A percentile compares a stretch with the other conserved stretches of the same genome.
phyloP scores from a whole-genome alignment of 2,329 filamentous ascomycete species.

The Talaromyces sp. region DNA sequence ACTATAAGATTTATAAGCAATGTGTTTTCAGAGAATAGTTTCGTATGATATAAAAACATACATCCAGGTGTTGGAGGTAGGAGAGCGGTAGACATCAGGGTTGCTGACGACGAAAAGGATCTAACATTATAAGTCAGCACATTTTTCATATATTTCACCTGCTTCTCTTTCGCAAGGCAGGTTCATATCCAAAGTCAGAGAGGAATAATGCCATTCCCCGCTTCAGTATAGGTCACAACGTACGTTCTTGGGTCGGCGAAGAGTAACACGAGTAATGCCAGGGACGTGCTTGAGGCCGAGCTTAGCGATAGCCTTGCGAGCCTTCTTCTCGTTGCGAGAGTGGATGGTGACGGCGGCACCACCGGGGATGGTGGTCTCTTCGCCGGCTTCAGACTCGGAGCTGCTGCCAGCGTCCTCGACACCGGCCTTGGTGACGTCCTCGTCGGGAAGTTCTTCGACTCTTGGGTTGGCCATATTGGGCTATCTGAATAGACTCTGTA shows the following conservation, averaged over 20 bases:
- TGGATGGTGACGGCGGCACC: slow-evolving; percentile 87
- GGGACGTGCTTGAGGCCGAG: slow-evolving; percentile 92
- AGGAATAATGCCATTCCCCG: not conserved
- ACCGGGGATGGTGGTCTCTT: slow-evolving; percentile 64
- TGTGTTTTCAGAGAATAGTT: not conserved
- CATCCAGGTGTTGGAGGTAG: slow-evolving; percentile 99
- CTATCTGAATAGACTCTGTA: not conserved
- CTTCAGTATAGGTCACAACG: slow-evolving; percentile 35
- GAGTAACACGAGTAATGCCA: slow-evolving; percentile 96
- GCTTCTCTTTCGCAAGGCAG: not conserved
- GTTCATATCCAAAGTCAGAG: not conserved
- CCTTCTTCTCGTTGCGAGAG: slow-evolving; percentile 99
- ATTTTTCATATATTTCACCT: slow-evolving; percentile 6
- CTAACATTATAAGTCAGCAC: slow-evolving; percentile 41
- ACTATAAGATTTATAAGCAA: slow-evolving; percentile 46
- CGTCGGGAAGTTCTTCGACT: slow-evolving; percentile 92
- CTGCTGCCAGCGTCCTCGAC: slow-evolving; percentile 59
- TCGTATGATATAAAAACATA: slow-evolving; percentile 47
- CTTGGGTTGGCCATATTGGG: slow-evolving; percentile 88
- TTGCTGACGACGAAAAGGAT: slow-evolving; percentile 99
- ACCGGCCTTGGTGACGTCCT: slow-evolving; percentile 78
- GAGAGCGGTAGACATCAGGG: slow-evolving; percentile 99
- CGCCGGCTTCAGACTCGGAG: slow-evolving; percentile 47
- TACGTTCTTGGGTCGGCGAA: slow-evolving; percentile 98
- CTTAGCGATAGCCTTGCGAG: slow-evolving; percentile 98